Evolutionary conservation across 2,329 filamentous ascomycete genomes (phyloP).

Genomic region (Myriangium duriaei): DNA sequence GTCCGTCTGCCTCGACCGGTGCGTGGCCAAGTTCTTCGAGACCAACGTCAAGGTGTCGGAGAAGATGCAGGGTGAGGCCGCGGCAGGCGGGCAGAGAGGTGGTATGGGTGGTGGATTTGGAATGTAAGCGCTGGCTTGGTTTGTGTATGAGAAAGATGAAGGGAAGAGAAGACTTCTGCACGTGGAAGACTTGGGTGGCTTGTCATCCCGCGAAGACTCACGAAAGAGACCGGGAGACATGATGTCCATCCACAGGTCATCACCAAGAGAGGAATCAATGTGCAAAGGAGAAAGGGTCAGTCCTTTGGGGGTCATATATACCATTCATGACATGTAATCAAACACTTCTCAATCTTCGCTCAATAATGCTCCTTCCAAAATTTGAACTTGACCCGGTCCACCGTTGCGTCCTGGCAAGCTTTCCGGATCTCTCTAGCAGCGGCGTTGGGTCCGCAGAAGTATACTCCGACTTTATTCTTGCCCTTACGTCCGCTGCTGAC

Average conservation of each 20-base stretch:
- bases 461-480: conserved; percentile 83
- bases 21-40: conserved; percentile 96
- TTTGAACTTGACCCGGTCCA: conserved; percentile 74
- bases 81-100: conserved; percentile 45
- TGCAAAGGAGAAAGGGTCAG: too few species aligned
- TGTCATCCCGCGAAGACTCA: background rate
- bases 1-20: conserved; percentile 94
- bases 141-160: background rate
- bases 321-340: background rate
- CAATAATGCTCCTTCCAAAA: conserved; percentile 95
- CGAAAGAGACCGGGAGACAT: too few species aligned
- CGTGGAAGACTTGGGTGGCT: too few species aligned
- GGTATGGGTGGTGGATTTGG: conserved; percentile 34
- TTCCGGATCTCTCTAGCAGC: conserved; percentile 72
- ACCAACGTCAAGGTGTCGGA: conserved; percentile 96
- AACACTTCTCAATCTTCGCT: conserved; percentile 1
- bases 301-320: too few species aligned
- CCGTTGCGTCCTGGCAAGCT: conserved; percentile 61
- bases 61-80: conserved; percentile 83
- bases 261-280: too few species aligned
- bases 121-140: conserved; percentile 3
- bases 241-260: too few species aligned
- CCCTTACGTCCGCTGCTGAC: conserved; percentile 53
- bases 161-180: background rate
- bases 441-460: conserved; percentile 85